Evolutionary conservation across 2,329 filamentous ascomycete genomes (phyloP).

Genomic region (Fusarium nelsonii): DNA sequence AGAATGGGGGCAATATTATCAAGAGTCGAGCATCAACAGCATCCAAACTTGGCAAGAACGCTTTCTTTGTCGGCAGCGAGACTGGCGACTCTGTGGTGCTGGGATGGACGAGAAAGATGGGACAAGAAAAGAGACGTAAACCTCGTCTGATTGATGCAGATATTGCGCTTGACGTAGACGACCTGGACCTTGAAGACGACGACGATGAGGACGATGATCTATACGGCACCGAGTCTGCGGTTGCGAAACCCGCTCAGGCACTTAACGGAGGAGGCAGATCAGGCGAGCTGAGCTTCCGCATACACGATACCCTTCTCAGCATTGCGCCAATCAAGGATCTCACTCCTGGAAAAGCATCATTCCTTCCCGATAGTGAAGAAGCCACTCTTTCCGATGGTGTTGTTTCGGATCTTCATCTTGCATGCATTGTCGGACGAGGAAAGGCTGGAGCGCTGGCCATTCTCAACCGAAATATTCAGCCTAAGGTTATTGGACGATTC

Average conservation of each 20-base stretch:
- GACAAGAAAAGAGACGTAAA: constrained; percentile 74
- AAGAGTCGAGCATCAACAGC: constrained; percentile 76
- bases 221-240: constrained; percentile 73
- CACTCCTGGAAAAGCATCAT: constrained; percentile 71
- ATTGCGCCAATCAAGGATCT: constrained; percentile 84
- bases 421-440: constrained; percentile 73
- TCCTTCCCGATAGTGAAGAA: constrained; percentile 60
- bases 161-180: constrained; percentile 63
- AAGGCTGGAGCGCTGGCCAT: constrained; percentile 77
- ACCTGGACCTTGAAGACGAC: constrained; percentile 69
- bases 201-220: constrained; percentile 73
- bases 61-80: constrained; percentile 88
- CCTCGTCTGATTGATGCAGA: constrained; percentile 69
- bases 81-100: constrained; percentile 83
- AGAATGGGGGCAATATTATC: constrained; percentile 73
- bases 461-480: constrained; percentile 82
- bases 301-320: constrained; percentile 82
- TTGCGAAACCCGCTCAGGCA: constrained; percentile 62
- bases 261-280: constrained; percentile 60
- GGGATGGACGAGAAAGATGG: constrained; percentile 79
- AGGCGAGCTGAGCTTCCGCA: constrained; percentile 77
- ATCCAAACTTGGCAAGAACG: constrained; percentile 73
- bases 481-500: constrained; percentile 76
- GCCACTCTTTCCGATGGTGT: constrained; percentile 59
- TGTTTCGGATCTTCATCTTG: constrained; percentile 69